A percentile compares a stretch with the other conserved stretches of the same genome.
Conservation (phyloP, 306 rosid genomes). For the Alnus glutinosa region DNA sequence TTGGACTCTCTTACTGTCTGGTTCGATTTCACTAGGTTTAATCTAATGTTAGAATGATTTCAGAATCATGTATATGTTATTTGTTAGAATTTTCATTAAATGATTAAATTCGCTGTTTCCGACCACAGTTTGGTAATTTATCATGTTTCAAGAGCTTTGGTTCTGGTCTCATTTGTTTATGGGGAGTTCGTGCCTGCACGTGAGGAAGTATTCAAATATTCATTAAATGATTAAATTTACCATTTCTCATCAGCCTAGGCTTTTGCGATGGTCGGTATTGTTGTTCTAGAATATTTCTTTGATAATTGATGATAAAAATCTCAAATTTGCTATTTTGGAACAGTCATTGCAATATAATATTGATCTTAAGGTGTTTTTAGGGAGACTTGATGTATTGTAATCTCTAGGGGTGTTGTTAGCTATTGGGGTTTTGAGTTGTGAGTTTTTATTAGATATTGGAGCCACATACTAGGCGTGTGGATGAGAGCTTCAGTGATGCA, state of each 20-base stretch:
- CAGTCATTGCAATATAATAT: background rate
- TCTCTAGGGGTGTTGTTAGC: constrained; percentile 12
- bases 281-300: background rate
- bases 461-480: constrained; percentile 84
- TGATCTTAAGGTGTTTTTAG: constrained; percentile 1
- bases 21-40: background rate
- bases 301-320: background rate
- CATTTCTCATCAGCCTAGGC: too few relatives aligned
- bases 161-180: too few relatives aligned
- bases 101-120: too few relatives aligned
- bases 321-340: background rate
- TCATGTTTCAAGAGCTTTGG: too few relatives aligned
- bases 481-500: constrained; percentile 87
- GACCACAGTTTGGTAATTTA: too few relatives aligned
- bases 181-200: too few relatives aligned
- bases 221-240: too few relatives aligned
- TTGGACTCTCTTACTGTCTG: background rate
- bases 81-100: too few relatives aligned
- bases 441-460: constrained; percentile 68
- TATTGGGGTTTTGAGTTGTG: constrained; percentile 19
- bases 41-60: background rate
- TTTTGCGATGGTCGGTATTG: background rate
- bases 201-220: too few relatives aligned
- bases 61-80: background rate
- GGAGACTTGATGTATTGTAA: constrained; percentile 7